phyloP scores from a whole-genome alignment of 768 basidiomycete genomes.

The Rhodotorula diobovata region DNA sequence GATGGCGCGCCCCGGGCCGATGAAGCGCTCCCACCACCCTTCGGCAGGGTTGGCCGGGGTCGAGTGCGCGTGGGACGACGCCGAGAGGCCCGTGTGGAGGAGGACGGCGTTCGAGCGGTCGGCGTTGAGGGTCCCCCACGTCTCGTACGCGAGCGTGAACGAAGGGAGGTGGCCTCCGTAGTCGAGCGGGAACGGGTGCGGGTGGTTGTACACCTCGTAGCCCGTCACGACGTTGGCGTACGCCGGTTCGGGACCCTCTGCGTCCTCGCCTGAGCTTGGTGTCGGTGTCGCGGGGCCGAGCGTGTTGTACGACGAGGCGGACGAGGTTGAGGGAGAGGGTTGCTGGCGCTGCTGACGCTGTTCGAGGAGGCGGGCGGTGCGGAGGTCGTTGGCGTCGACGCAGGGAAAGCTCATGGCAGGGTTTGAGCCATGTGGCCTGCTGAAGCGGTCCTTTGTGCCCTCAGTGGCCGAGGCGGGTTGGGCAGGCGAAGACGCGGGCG shows the following conservation, averaged over 20 bases:
- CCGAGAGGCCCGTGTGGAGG: constrained; percentile 91
- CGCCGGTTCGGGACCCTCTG: constrained; percentile 39
- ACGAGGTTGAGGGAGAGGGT: not conserved
- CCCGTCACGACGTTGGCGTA: constrained; percentile 38
- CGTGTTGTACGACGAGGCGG: constrained; percentile 29
- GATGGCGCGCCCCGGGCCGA: constrained; percentile 86
- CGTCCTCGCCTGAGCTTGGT: constrained; percentile 9
- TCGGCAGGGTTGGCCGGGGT: constrained; percentile 68
- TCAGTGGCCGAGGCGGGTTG: not conserved
- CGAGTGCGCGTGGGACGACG: constrained; percentile 88
- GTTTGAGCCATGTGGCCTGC: constrained; percentile 36
- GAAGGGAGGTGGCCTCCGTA: constrained; percentile 61
- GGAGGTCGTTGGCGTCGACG: constrained; percentile 39
- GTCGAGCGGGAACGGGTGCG: constrained; percentile 60
- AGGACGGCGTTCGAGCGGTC: constrained; percentile 80
- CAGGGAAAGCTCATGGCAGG: constrained; percentile 44
- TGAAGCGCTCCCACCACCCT: constrained; percentile 99
- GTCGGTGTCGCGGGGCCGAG: constrained; percentile 22
- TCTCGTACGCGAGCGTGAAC: constrained; percentile 91
- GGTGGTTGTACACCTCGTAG: constrained; percentile 67
- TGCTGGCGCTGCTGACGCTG: constrained; percentile 16
- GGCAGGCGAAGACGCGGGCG: not conserved
- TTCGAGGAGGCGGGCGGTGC: constrained; percentile 35
- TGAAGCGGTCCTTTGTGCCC: not conserved
- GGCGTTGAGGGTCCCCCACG: constrained; percentile 86